These are phyloP conservation scores for Scytalidium sp. DNA, from an alignment of 2,329 filamentous ascomycete genomes.

Conservation along the genomic window DNA sequence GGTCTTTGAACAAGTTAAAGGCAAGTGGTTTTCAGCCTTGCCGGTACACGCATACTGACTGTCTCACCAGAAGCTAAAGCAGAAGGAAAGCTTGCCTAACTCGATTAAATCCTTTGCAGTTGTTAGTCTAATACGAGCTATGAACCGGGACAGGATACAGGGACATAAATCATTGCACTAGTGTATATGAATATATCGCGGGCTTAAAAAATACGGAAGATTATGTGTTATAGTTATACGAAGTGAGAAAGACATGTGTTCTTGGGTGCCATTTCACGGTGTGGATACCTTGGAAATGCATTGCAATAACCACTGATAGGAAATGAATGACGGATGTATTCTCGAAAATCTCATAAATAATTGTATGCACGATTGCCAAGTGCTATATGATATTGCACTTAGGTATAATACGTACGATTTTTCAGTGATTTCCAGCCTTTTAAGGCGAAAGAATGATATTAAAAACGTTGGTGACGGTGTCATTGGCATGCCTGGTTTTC, in stretches of 20 bases:
- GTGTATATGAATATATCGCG: background rate
- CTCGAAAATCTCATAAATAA: background rate
- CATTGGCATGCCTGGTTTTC: no score
- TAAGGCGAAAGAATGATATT: no score
- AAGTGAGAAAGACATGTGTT: background rate
- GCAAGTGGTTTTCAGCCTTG: constrained; percentile 35
- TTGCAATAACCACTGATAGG: background rate
- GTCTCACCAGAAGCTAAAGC: constrained; percentile 60
- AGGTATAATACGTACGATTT: no score
- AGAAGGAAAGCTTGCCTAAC: constrained; percentile 64
- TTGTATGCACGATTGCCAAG: background rate
- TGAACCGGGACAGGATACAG: background rate
- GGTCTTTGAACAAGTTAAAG: constrained; percentile 95
- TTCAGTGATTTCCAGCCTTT: no score
- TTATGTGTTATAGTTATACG: background rate
- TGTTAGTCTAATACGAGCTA: background rate
- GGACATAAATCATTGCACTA: background rate
- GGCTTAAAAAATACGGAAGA: background rate
- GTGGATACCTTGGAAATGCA: background rate
- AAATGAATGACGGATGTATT: background rate
- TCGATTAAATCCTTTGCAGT: background rate
- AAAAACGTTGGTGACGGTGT: no score
- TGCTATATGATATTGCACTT: background rate
- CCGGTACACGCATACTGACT: constrained; percentile 24
- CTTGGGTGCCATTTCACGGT: background rate